A percentile compares a stretch with the other conserved stretches of the same genome.
Conservation (phyloP, 2,329 filamentous ascomycete genomes). For the Plectosphaerella sp. region DNA sequence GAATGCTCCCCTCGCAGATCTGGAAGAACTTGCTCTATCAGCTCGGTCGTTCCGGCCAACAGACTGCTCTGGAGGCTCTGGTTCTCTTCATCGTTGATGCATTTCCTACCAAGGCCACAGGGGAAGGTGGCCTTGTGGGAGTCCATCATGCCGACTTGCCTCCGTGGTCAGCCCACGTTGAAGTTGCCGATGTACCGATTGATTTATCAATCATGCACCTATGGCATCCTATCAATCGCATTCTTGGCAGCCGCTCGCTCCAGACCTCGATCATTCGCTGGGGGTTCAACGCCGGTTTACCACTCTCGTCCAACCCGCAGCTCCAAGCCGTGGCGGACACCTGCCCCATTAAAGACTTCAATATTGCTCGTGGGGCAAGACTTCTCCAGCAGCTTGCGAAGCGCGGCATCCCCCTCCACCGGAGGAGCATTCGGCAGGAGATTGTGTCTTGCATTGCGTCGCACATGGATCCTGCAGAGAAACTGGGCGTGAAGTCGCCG, state of each 20-base stretch:
- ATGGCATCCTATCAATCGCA: conserved; percentile 40
- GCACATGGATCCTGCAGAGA: background rate
- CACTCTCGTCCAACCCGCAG: conserved; percentile 1
- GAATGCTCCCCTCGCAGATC: conserved; percentile 23
- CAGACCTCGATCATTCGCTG: conserved; percentile 37
- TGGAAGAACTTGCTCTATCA: conserved; percentile 41
- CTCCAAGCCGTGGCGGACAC: background rate
- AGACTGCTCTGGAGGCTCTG: conserved; percentile 40
- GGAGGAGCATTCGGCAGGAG: conserved; percentile 3
- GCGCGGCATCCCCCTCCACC: conserved; percentile 28
- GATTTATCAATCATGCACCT: conserved; percentile 37
- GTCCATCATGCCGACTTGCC: conserved; percentile 41
- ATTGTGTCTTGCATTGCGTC: conserved; percentile 6
- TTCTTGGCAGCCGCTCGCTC: conserved; percentile 35
- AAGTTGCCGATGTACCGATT: conserved; percentile 20
- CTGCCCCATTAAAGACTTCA: conserved; percentile 15
- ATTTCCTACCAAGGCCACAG: conserved; percentile 22
- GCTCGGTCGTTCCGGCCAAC: conserved; percentile 36
- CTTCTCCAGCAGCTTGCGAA: conserved; percentile 28
- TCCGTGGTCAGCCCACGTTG: conserved; percentile 13
- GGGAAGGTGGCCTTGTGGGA: conserved; percentile 28
- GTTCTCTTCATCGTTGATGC: conserved; percentile 36
- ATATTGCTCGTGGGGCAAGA: conserved; percentile 30
- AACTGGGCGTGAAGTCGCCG: no score
- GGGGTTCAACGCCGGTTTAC: conserved; percentile 35